These are phyloP conservation scores for Dendrobium officinale DNA, from an alignment of 106 monocot genomes.

Conservation along the genomic window DNA sequence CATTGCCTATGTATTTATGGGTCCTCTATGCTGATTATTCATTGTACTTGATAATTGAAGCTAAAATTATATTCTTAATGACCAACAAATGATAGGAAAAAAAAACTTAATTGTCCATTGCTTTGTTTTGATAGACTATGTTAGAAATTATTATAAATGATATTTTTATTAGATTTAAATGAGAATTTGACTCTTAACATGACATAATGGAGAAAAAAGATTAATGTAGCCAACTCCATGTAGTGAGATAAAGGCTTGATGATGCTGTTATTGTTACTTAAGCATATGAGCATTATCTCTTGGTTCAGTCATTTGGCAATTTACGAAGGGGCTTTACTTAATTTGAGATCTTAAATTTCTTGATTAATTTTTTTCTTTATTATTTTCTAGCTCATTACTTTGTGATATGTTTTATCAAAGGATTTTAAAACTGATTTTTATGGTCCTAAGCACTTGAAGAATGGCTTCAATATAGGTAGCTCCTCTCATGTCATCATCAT, in stretches of 20 bases:
- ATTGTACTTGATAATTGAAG: not conserved
- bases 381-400: not conserved
- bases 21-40: not conserved
- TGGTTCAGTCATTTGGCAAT: not conserved
- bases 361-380: not conserved
- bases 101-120: not conserved
- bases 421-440: not conserved
- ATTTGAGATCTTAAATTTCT: not conserved
- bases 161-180: too few species aligned
- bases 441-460: not conserved
- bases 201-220: too few species aligned
- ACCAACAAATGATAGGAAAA: not conserved
- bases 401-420: not conserved
- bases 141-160: too few species aligned
- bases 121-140: not conserved
- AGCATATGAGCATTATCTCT: not conserved
- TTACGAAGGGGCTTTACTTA: not conserved
- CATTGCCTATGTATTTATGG: not conserved
- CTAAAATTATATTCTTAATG: not conserved
- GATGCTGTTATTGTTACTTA: not conserved
- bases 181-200: too few species aligned
- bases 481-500: not conserved
- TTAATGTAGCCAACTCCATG: too few species aligned
- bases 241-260: too few species aligned
- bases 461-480: not conserved